Percentiles rank a stretch among this genome's conserved stretches.
Evolutionary conservation across 2,329 filamentous ascomycete species (phyloP).

Genomic region (Fusarium sp.): DNA sequence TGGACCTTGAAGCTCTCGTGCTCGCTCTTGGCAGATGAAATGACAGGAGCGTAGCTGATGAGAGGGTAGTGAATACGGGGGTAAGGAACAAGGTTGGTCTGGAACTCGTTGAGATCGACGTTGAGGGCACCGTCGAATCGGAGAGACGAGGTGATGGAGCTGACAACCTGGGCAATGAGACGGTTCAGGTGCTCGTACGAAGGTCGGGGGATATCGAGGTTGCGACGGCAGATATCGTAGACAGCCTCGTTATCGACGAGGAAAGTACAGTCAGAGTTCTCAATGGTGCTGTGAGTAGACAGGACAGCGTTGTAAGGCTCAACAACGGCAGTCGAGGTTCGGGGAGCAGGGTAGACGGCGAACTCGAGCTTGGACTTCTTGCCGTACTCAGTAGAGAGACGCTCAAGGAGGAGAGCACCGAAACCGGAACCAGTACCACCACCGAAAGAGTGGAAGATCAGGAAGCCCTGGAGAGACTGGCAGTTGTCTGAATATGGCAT

Average conservation of each 20-base stretch:
- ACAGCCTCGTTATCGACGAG: conserved; percentile 81
- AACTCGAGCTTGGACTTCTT: conserved; percentile 85
- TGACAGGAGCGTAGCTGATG: conserved; percentile 78
- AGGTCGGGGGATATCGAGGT: conserved; percentile 76
- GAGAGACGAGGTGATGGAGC: conserved; percentile 78
- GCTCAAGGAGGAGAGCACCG: conserved; percentile 78
- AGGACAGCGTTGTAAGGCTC: conserved; percentile 82
- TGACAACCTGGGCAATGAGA: conserved; percentile 79
- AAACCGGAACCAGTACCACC: conserved; percentile 80
- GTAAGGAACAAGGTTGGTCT: conserved; percentile 81
- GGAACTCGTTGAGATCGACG: conserved; percentile 82
- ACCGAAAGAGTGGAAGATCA: conserved; percentile 81
- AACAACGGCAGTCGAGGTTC: conserved; percentile 77
- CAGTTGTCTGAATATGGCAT: conserved; percentile 70
- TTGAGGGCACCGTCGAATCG: conserved; percentile 80
- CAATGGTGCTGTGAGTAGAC: conserved; percentile 80
- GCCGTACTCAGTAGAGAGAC: conserved; percentile 78
- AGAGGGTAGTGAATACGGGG: conserved; percentile 81
- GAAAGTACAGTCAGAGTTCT: conserved; percentile 85
- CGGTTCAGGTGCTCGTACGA: conserved; percentile 80
- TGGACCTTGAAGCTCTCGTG: conserved; percentile 91
- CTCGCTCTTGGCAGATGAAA: conserved; percentile 79
- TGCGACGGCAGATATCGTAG: conserved; percentile 80
- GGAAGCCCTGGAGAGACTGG: conserved; percentile 78
- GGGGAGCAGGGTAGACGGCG: conserved; percentile 77